phyloP scores from a whole-genome alignment of 129 eudicot species.

The Mikania micrantha region DNA sequence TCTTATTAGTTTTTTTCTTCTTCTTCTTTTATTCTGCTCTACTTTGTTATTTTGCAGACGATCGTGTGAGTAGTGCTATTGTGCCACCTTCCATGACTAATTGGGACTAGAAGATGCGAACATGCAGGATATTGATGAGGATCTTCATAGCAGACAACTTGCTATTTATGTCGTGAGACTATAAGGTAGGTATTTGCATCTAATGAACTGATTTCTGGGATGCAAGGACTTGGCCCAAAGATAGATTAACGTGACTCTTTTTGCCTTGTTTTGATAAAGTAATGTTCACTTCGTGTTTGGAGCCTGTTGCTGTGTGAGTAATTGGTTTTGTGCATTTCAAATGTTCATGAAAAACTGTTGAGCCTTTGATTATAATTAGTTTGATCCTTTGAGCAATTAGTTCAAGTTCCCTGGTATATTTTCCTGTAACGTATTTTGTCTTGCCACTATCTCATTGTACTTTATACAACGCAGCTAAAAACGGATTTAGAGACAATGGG shows the following conservation, averaged over 20 bases:
- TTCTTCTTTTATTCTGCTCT: no score
- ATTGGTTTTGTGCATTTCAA: not conserved
- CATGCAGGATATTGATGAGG: slow-evolving; percentile 75
- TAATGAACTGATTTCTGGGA: slow-evolving; percentile 80
- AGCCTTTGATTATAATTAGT: not conserved
- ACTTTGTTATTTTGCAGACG: no score
- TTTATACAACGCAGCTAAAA: not conserved
- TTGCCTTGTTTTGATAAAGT: not conserved
- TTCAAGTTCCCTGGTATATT: not conserved
- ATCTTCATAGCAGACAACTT: slow-evolving; percentile 94
- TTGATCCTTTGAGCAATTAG: not conserved
- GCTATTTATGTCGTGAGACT: slow-evolving; percentile 97
- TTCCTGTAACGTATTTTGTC: not conserved
- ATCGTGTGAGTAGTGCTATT: not conserved
- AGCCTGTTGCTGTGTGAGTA: not conserved
- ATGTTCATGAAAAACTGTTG: not conserved
- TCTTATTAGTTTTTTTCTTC: no score
- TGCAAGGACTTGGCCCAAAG: slow-evolving; percentile 99
- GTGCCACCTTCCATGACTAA: slow-evolving; percentile 18
- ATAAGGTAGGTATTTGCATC: slow-evolving; percentile 87
- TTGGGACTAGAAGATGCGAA: slow-evolving; percentile 60
- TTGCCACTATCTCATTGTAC: not conserved
- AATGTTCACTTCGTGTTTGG: not conserved
- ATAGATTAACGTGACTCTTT: slow-evolving; percentile 39
- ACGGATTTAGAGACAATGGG: slow-evolving; percentile 22